Percentiles rank a stretch among this genome's conserved stretches.
Evolutionary conservation across 352 stramenopile species (phyloP).

Genomic region (Phytophthora citrophthora): DNA sequence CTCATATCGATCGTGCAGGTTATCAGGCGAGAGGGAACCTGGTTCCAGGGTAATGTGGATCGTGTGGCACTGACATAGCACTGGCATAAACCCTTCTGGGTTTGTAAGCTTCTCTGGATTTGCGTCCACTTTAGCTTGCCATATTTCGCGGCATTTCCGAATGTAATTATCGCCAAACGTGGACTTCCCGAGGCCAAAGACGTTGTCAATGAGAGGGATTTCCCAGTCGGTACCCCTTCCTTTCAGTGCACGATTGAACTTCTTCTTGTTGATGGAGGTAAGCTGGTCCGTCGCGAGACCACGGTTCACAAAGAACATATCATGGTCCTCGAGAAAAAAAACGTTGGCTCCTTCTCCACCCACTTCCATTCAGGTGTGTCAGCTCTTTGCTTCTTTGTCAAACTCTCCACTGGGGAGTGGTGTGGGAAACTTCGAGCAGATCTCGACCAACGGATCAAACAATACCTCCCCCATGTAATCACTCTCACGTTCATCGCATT

Average conservation of each 20-base stretch:
- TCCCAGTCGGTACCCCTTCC: background rate
- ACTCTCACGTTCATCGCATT: too few species aligned
- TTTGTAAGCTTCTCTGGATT: background rate
- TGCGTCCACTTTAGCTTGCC: background rate
- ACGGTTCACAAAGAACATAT: slow-evolving; percentile 3
- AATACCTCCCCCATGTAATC: too few species aligned
- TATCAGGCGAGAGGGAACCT: too few species aligned
- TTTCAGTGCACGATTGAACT: slow-evolving; percentile 7
- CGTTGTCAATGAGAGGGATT: slow-evolving; percentile 24
- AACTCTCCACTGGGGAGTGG: too few species aligned
- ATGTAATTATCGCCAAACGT: slow-evolving; percentile 18
- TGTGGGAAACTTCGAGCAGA: too few species aligned
- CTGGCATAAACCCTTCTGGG: too few species aligned
- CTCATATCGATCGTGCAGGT: too few species aligned
- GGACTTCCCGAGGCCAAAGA: slow-evolving; percentile 17
- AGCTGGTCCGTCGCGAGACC: slow-evolving; percentile 3
- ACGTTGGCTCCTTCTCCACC: background rate
- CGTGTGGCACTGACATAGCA: too few species aligned
- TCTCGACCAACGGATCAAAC: too few species aligned
- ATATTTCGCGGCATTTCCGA: slow-evolving; percentile 7
- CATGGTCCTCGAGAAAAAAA: background rate
- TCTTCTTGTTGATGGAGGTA: background rate
- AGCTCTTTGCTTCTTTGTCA: too few species aligned
- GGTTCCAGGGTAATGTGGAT: too few species aligned
- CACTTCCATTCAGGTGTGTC: background rate